These are phyloP conservation scores for Galerina sulciceps DNA, from an alignment of 768 basidiomycete species.

Conservation along the genomic window DNA sequence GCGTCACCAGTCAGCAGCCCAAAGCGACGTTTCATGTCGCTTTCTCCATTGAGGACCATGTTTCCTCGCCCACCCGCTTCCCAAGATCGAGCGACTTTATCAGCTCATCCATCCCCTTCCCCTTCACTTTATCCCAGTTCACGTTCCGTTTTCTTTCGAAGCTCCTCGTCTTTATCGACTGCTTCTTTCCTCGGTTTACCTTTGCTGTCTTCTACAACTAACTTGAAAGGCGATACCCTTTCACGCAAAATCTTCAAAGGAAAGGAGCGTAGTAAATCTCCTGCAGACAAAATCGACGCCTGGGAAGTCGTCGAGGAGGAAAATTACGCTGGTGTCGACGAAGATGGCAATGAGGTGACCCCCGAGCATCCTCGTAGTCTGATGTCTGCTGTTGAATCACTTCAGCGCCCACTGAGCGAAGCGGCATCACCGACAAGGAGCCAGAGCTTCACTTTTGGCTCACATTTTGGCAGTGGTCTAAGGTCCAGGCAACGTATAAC, in stretches of 20 bases:
- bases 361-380: conserved; percentile 26
- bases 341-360: conserved; percentile 10
- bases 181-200: conserved; percentile 39
- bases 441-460: conserved; percentile 31
- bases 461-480: conserved; percentile 12
- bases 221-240: conserved; percentile 33
- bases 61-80: conserved; percentile 42
- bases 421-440: conserved; percentile 30
- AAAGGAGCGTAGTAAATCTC: conserved; percentile 35
- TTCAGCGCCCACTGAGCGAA: conserved; percentile 13
- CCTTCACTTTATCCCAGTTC: conserved; percentile 37
- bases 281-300: conserved; percentile 37
- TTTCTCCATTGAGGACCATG: conserved; percentile 51
- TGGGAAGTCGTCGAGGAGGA: conserved; percentile 50
- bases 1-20: conserved; percentile 21
- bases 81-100: conserved; percentile 38
- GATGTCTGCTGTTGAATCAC: conserved; percentile 29
- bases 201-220: conserved; percentile 28
- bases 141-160: conserved; percentile 43
- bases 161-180: conserved; percentile 50
- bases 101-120: conserved; percentile 47
- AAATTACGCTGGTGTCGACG: conserved; percentile 10
- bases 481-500: conserved; percentile 10
- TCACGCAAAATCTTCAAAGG: conserved; percentile 44
- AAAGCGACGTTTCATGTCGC: conserved; percentile 45